A percentile compares a stretch with the other conserved stretches of the same genome.
Evolutionary conservation across 495 filamentous ascomycete genomes (phyloP).

Genomic region (Cladorrhinum samala): DNA sequence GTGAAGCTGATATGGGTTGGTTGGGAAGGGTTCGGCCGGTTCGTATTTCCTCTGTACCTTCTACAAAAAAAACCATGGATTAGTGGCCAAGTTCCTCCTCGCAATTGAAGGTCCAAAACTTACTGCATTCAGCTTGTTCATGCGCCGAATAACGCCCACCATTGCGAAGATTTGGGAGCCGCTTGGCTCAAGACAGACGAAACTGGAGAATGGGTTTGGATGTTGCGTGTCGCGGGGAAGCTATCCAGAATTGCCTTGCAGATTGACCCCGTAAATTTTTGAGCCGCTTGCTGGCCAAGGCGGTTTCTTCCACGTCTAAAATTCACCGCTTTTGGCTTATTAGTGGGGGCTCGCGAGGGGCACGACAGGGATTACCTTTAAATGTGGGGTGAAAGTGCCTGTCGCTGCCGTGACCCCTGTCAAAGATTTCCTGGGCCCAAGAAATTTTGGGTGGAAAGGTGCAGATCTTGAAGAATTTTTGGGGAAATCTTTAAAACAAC

Average conservation of each 20-base stretch:
- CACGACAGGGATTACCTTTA: neutral
- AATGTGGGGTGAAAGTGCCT: neutral
- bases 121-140: conserved; percentile 72
- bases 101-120: conserved; percentile 30
- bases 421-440: neutral
- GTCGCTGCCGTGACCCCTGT: neutral
- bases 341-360: neutral
- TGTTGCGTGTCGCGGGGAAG: conserved; percentile 6
- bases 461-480: neutral
- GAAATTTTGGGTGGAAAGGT: conserved; percentile 1
- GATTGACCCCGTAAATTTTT: conserved; percentile 17
- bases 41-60: conserved; percentile 24
- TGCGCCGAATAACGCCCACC: conserved; percentile 72
- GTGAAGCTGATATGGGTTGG: neutral
- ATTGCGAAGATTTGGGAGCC: conserved; percentile 45
- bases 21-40: conserved; percentile 7
- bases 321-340: conserved; percentile 2
- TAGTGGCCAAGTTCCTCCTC: neutral
- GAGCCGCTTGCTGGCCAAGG: neutral
- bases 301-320: neutral
- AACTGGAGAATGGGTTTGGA: conserved; percentile 1
- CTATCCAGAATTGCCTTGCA: neutral
- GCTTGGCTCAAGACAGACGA: conserved; percentile 6
- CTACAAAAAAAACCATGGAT: conserved; percentile 23
- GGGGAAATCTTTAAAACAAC: neutral